A percentile compares a stretch with the other conserved stretches of the same genome.
These are phyloP conservation scores for Adiantum capillusveneris DNA, from an alignment of 75 land plant genomes.

Conservation along the genomic window DNA sequence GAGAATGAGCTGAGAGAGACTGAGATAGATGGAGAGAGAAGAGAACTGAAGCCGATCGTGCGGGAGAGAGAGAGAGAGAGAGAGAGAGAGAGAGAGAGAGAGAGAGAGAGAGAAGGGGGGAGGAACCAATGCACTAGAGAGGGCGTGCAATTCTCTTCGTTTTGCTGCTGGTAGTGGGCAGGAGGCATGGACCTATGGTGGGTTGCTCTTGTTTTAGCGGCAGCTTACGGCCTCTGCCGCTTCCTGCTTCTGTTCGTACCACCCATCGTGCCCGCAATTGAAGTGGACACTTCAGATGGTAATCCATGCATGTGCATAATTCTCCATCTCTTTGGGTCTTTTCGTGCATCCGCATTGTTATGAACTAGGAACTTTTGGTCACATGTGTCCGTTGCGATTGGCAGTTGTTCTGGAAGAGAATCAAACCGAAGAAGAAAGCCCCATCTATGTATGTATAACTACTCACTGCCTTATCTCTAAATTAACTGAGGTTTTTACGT, in stretches of 20 bases:
- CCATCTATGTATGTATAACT: constrained; percentile 56
- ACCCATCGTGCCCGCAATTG: constrained; percentile 69
- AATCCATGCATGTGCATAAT: background rate
- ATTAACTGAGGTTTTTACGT: no score
- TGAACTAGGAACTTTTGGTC: no score
- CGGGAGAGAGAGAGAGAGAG: background rate
- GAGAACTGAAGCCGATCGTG: no score
- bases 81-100: background rate
- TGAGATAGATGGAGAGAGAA: no score
- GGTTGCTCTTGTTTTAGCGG: constrained; percentile 46
- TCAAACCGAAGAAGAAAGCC: constrained; percentile 53
- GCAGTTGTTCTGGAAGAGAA: constrained; percentile 61
- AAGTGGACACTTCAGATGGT: constrained; percentile 87
- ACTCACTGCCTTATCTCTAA: no score
- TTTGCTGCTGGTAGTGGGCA: no score
- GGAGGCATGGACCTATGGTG: constrained; percentile 70
- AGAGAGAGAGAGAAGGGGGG: background rate
- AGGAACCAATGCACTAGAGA: background rate
- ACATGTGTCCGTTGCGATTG: no score
- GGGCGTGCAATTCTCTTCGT: no score
- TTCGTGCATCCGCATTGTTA: no score
- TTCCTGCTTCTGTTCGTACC: constrained; percentile 74
- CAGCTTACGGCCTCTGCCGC: constrained; percentile 48
- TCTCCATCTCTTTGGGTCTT: background rate
- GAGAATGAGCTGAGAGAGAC: no score